phyloP scores from a whole-genome alignment of 2,329 filamentous ascomycete genomes.

The Trichoderma simmonsii region DNA sequence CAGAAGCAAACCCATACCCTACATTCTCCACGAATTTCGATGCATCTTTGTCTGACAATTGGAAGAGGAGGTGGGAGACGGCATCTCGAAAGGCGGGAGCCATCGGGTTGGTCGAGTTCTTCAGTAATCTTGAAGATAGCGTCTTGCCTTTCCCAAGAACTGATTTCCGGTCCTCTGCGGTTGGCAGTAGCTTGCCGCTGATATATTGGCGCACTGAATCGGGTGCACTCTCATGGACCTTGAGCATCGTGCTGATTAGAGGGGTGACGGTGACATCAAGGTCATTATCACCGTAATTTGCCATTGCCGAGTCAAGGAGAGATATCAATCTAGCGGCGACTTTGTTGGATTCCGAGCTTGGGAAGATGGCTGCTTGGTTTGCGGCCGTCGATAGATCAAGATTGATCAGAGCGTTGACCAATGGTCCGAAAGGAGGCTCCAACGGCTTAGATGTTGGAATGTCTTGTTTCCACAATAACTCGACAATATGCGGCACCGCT shows the following conservation, averaged over 20 bases:
- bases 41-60: slow-evolving; percentile 78
- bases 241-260: slow-evolving; percentile 69
- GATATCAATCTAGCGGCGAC: slow-evolving; percentile 64
- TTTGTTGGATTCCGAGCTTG: slow-evolving; percentile 55
- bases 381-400: slow-evolving; percentile 63
- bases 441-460: slow-evolving; percentile 63
- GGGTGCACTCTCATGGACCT: slow-evolving; percentile 67
- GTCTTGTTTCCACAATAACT: slow-evolving; percentile 61
- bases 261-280: slow-evolving; percentile 70
- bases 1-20: slow-evolving; percentile 90
- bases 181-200: slow-evolving; percentile 68
- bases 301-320: slow-evolving; percentile 66
- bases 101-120: slow-evolving; percentile 70
- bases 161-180: slow-evolving; percentile 68
- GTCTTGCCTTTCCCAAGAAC: slow-evolving; percentile 74
- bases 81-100: slow-evolving; percentile 69
- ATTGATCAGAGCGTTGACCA: slow-evolving; percentile 80
- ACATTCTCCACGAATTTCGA: slow-evolving; percentile 83
- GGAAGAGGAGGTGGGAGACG: slow-evolving; percentile 78
- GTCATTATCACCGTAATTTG: slow-evolving; percentile 62
- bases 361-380: slow-evolving; percentile 60
- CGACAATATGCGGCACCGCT: slow-evolving; percentile 66
- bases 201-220: slow-evolving; percentile 58
- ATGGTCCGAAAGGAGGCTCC: slow-evolving; percentile 64
- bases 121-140: slow-evolving; percentile 72